Percentiles rank a stretch among this genome's conserved stretches.
These are phyloP conservation scores for Skeletonema menzelii DNA, from an alignment of 108 stramenopile genomes.

Conservation along the genomic window DNA sequence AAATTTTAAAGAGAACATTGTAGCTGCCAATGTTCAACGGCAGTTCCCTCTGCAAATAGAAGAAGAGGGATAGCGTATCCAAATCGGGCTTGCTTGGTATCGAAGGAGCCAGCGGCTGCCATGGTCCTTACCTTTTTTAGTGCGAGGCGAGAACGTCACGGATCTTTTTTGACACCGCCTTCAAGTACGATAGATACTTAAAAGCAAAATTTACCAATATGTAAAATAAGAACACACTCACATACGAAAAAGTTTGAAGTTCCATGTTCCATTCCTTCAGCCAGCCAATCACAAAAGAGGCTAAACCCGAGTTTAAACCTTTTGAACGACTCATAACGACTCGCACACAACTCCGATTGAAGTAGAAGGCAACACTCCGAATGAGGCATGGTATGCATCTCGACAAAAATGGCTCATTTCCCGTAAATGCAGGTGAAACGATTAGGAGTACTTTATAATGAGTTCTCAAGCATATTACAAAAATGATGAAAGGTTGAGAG, in stretches of 20 bases:
- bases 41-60: background rate
- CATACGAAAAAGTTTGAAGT: too few relatives aligned
- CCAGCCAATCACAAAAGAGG: too few relatives aligned
- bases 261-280: too few relatives aligned
- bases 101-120: background rate
- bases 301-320: too few relatives aligned
- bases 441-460: background rate
- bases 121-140: background rate
- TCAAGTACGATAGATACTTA: background rate
- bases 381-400: background rate
- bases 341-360: background rate
- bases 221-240: too few relatives aligned
- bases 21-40: background rate
- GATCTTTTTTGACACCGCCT: background rate
- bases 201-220: background rate
- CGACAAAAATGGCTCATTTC: background rate
- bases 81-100: background rate
- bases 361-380: background rate
- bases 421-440: background rate
- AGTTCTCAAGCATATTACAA: background rate
- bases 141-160: background rate
- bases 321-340: background rate
- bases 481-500: background rate
- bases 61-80: background rate
- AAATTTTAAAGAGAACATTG: background rate